Evolutionary conservation across 2,329 filamentous ascomycete species (phyloP).

Genomic region (Dactylellina leptospora): DNA sequence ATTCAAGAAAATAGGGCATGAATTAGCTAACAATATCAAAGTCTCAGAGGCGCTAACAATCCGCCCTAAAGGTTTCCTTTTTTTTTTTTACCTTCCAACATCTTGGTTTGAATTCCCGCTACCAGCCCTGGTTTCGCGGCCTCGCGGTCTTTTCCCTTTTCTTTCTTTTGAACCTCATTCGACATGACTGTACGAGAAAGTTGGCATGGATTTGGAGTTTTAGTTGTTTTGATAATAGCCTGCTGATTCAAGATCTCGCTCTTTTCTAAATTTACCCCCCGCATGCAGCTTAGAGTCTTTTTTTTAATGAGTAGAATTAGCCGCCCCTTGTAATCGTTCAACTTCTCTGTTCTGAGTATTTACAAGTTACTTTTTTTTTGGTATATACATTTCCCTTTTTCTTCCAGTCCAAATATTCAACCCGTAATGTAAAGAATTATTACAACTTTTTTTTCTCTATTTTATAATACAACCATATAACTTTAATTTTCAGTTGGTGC

Average conservation of each 20-base stretch:
- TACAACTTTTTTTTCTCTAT: not conserved
- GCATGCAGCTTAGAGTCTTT: no score
- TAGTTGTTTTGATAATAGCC: conserved; percentile 15
- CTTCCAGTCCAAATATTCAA: not conserved
- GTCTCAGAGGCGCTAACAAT: conserved; percentile 8
- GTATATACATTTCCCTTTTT: not conserved
- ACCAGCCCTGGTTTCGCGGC: not conserved
- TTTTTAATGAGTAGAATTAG: no score
- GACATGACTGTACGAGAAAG: conserved; percentile 14
- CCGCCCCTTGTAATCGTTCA: no score
- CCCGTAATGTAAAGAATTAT: no score
- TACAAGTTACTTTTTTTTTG: not conserved
- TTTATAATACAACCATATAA: no score
- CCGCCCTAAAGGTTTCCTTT: not conserved
- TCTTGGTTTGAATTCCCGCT: conserved; percentile 14
- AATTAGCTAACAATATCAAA: conserved; percentile 2
- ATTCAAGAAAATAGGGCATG: not conserved
- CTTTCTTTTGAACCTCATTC: not conserved
- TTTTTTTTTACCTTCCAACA: conserved; percentile 6
- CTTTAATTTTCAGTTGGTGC: not conserved
- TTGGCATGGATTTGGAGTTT: conserved; percentile 55
- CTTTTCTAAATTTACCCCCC: not conserved
- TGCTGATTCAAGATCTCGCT: not conserved
- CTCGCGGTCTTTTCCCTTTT: not conserved
- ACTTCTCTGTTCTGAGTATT: no score